phyloP scores from a whole-genome alignment of 1,284 basidiomycete species.

The Fomitiporia mediterranea region DNA sequence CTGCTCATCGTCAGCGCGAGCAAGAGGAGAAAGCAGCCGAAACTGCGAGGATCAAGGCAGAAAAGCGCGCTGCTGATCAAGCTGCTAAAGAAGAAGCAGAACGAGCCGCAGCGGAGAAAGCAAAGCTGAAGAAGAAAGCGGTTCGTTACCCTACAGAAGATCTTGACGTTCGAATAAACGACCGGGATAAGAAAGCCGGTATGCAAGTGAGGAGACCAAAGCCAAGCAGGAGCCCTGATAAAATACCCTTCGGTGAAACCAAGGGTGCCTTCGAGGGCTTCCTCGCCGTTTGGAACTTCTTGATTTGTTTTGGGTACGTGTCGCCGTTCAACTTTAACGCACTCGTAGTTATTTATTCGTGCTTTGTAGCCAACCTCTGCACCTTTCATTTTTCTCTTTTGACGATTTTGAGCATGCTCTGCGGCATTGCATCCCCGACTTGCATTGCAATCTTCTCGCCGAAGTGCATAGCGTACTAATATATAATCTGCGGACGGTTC shows the following conservation, averaged over 20 bases:
- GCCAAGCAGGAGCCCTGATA: slow-evolving; percentile 45
- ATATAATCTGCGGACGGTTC: slow-evolving; percentile 80
- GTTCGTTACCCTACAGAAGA: slow-evolving; percentile 85
- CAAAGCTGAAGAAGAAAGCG: slow-evolving; percentile 77
- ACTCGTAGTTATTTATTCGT: slow-evolving; percentile 10
- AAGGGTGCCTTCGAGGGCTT: slow-evolving; percentile 77
- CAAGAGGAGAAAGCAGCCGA: slow-evolving; percentile 45
- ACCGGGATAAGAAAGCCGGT: slow-evolving; percentile 75
- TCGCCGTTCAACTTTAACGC: slow-evolving; percentile 1
- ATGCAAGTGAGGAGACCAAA: slow-evolving; percentile 65
- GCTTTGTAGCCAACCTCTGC: slow-evolving; percentile 68
- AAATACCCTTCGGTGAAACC: slow-evolving; percentile 73
- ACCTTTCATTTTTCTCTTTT: slow-evolving; percentile 86
- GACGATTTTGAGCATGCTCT: slow-evolving; percentile 92
- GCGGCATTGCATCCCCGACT: slow-evolving; percentile 67
- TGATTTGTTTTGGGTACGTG: slow-evolving; percentile 85
- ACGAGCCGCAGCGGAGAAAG: slow-evolving; percentile 60
- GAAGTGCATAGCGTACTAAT: slow-evolving; percentile 90
- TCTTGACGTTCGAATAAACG: slow-evolving; percentile 70
- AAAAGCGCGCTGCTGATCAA: slow-evolving; percentile 45
- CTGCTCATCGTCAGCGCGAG: slow-evolving; percentile 64
- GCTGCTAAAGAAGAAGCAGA: slow-evolving; percentile 68
- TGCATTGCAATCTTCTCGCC: slow-evolving; percentile 72
- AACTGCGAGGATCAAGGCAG: slow-evolving; percentile 36
- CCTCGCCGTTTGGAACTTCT: slow-evolving; percentile 88